These are phyloP conservation scores for Melastoma candidum DNA, from an alignment of 441 rosid species.

Conservation along the genomic window DNA sequence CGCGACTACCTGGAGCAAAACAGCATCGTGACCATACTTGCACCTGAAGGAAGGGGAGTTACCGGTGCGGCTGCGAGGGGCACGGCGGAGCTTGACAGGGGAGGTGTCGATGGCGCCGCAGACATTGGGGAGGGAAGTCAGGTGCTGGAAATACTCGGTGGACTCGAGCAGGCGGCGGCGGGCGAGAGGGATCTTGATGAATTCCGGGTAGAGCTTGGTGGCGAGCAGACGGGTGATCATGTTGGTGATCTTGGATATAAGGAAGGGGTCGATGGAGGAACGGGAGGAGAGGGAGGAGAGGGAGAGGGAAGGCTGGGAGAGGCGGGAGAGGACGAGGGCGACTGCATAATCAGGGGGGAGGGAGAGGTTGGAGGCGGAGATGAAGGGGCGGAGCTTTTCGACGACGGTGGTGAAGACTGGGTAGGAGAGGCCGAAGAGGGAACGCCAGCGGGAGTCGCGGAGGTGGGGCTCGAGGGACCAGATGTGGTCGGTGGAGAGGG, in stretches of 20 bases:
- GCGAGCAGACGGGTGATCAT: conserved; percentile 90
- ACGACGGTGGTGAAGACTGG: conserved; percentile 87
- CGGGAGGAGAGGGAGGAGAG: conserved; percentile 60
- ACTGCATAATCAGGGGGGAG: conserved; percentile 91
- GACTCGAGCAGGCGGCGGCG: conserved; percentile 74
- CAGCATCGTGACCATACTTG: conserved; percentile 66
- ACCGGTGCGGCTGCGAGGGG: conserved; percentile 16
- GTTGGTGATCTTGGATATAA: conserved; percentile 84
- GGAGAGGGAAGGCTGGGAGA: conserved; percentile 55
- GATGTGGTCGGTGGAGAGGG: conserved; percentile 80
- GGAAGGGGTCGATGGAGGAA: conserved; percentile 82
- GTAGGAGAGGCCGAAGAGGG: conserved; percentile 75
- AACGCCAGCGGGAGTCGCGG: conserved; percentile 83
- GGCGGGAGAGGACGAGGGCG: conserved; percentile 89
- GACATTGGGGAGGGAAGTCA: conserved; percentile 74
- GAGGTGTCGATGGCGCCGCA: conserved; percentile 90
- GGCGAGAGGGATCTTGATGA: conserved; percentile 76
- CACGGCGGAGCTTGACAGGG: conserved; percentile 51
- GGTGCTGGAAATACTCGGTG: conserved; percentile 79
- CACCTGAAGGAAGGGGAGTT: conserved; percentile 37
- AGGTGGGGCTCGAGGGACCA: conserved; percentile 67
- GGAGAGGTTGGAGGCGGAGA: conserved; percentile 78
- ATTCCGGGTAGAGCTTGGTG: conserved; percentile 82
- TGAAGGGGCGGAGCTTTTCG: conserved; percentile 79
- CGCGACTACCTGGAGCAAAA: conserved; percentile 82